Evolutionary conservation across 2,329 filamentous ascomycete species (phyloP).

Genomic region (Metarhizium robertsii): DNA sequence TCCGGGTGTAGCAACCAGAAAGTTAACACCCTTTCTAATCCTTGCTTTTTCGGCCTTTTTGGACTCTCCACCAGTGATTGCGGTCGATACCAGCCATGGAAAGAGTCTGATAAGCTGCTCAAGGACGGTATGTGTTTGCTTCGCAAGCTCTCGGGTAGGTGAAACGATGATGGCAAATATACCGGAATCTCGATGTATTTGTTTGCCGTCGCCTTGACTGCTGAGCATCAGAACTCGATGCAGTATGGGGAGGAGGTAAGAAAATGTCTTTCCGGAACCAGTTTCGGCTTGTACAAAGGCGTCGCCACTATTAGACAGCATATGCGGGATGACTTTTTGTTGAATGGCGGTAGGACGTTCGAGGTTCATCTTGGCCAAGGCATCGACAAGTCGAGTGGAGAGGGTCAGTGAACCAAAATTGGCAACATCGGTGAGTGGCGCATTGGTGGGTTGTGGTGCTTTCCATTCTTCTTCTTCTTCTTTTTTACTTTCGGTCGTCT

Average conservation of each 20-base stretch:
- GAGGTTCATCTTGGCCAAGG: constrained; percentile 78
- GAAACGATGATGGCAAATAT: constrained; percentile 91
- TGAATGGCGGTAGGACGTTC: constrained; percentile 93
- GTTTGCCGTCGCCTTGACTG: constrained; percentile 38
- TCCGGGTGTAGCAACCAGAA: constrained; percentile 89
- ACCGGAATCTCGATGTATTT: constrained; percentile 75
- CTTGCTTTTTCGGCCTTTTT: constrained; percentile 84
- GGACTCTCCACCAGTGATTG: constrained; percentile 61
- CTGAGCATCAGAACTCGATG: constrained; percentile 77
- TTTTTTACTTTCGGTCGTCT: constrained; percentile 53
- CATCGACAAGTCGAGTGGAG: constrained; percentile 68
- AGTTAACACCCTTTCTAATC: constrained; percentile 87
- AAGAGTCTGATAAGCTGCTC: constrained; percentile 80
- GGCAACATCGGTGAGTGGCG: constrained; percentile 74
- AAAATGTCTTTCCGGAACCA: constrained; percentile 92
- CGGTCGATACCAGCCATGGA: constrained; percentile 89
- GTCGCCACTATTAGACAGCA: constrained; percentile 74
- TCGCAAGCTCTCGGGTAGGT: constrained; percentile 86
- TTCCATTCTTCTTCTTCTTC: constrained; percentile 38
- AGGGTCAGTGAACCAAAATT: constrained; percentile 83
- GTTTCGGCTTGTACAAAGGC: constrained; percentile 96
- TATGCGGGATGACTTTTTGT: constrained; percentile 73
- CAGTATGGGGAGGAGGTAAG: constrained; percentile 89
- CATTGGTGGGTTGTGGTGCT: constrained; percentile 73
- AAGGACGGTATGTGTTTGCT: constrained; percentile 82